A percentile compares a stretch with the other conserved stretches of the same genome.
These are phyloP conservation scores for Hypomyces rosellus DNA, from an alignment of 2,329 filamentous ascomycete species.

Conservation along the genomic window DNA sequence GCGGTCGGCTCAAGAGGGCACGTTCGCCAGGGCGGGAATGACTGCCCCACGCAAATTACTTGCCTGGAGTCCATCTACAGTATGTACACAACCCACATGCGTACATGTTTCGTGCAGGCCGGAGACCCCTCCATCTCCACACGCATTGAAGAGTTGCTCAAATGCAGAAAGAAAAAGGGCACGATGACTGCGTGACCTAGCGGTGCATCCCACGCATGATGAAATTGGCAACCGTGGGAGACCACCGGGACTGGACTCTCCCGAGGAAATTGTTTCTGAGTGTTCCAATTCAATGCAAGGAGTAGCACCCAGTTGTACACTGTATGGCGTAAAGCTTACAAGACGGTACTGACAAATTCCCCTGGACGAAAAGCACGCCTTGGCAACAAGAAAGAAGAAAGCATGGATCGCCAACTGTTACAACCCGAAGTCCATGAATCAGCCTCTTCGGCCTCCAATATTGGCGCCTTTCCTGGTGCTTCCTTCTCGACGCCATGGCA, in stretches of 20 bases:
- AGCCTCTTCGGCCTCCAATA: background rate
- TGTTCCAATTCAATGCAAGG: too few relatives aligned
- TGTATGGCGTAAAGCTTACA: too few relatives aligned
- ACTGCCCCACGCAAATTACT: conserved; percentile 4
- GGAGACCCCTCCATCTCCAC: background rate
- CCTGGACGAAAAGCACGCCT: too few relatives aligned
- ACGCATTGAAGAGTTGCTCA: background rate
- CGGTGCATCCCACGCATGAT: too few relatives aligned
- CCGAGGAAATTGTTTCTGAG: too few relatives aligned
- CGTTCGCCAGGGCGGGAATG: background rate
- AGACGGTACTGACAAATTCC: too few relatives aligned
- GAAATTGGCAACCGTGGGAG: too few relatives aligned
- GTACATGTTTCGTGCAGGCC: background rate
- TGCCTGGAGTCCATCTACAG: background rate
- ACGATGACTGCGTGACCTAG: too few relatives aligned
- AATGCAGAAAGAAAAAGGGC: background rate
- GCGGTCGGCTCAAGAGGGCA: background rate
- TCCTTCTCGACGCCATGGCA: conserved; percentile 5
- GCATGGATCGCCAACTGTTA: background rate
- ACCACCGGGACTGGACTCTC: too few relatives aligned
- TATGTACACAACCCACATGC: background rate
- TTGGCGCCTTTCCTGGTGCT: background rate
- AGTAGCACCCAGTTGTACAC: too few relatives aligned
- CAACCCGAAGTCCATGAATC: background rate
- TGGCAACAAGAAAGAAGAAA: background rate